Conservation (phyloP, 768 basidiomycete species). For the Pisolithus albus region DNA sequence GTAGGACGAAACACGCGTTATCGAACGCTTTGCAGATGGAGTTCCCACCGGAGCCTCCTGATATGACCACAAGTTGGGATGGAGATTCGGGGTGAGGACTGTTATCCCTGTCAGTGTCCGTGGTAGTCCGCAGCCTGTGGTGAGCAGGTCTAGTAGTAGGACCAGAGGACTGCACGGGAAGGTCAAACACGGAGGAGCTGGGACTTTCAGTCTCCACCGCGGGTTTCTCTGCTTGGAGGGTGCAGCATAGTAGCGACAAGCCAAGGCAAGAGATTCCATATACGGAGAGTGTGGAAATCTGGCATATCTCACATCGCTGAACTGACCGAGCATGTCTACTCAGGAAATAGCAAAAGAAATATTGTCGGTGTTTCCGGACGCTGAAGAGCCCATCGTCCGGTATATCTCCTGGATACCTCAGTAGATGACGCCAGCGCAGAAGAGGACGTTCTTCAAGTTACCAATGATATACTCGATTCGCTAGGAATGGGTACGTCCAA, state of each 20-base stretch:
- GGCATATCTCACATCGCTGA: too few species aligned
- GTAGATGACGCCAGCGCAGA: conserved; percentile 87
- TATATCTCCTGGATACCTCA: conserved; percentile 85
- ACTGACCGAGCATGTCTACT: conserved; percentile 44
- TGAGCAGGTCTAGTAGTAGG: conserved; percentile 15
- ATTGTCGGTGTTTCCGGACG: conserved; percentile 58
- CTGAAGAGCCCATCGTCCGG: conserved; percentile 80
- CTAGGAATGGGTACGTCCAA: conserved; percentile 54
- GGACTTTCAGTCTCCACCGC: conserved; percentile 40
- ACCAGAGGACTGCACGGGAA: conserved; percentile 42
- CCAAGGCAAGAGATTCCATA: background rate
- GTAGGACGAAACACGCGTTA: conserved; percentile 73
- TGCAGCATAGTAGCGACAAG: conserved; percentile 3
- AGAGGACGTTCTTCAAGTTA: conserved; percentile 76
- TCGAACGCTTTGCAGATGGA: conserved; percentile 82
- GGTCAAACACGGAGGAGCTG: conserved; percentile 69
- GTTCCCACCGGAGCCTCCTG: conserved; percentile 94
- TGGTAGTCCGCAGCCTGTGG: conserved; percentile 7
- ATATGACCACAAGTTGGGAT: conserved; percentile 66
- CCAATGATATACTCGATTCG: conserved; percentile 70
- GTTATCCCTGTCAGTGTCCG: conserved; percentile 1
- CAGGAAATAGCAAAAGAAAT: conserved; percentile 79
- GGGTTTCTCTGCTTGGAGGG: conserved; percentile 3
- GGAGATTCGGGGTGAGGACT: conserved; percentile 3
- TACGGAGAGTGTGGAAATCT: background rate